These are phyloP conservation scores for Chamaenerion angustifolium DNA, from an alignment of 345 rosid species.

Conservation along the genomic window DNA sequence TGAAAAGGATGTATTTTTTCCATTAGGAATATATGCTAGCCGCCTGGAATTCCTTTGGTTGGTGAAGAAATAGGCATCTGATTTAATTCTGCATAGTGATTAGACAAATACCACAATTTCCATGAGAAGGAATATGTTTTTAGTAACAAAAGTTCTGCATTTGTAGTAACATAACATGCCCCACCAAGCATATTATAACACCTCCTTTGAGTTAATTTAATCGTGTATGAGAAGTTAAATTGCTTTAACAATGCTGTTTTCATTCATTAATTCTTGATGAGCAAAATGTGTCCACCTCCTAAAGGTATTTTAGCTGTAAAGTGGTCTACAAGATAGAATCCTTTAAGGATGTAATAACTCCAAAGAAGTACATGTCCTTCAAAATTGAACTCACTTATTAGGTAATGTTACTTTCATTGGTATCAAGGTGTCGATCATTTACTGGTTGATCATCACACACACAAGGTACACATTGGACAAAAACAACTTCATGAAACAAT, in stretches of 20 bases:
- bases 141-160: constrained; percentile 5
- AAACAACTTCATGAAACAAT: constrained; percentile 4
- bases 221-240: constrained; percentile 2
- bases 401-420: constrained; percentile 2
- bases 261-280: constrained; percentile 4
- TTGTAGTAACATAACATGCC: constrained; percentile 9
- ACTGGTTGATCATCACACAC: constrained; percentile 5
- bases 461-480: constrained; percentile 12
- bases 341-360: constrained; percentile 1
- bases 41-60: constrained; percentile 28
- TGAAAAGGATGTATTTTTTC: constrained; percentile 9
- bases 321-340: not conserved
- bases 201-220: constrained; percentile 4
- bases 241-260: constrained; percentile 3
- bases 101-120: constrained; percentile 9
- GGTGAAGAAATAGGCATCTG: constrained; percentile 13
- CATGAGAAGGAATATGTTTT: constrained; percentile 10
- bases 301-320: constrained; percentile 1
- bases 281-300: constrained; percentile 1
- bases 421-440: not conserved
- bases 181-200: constrained; percentile 13
- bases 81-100: constrained; percentile 12
- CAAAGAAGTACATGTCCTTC: constrained; percentile 3
- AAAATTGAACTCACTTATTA: not conserved
- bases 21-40: constrained; percentile 27